Evolutionary conservation across 148 eudicot genomes (phyloP).

Genomic region (Camellia japonica): DNA sequence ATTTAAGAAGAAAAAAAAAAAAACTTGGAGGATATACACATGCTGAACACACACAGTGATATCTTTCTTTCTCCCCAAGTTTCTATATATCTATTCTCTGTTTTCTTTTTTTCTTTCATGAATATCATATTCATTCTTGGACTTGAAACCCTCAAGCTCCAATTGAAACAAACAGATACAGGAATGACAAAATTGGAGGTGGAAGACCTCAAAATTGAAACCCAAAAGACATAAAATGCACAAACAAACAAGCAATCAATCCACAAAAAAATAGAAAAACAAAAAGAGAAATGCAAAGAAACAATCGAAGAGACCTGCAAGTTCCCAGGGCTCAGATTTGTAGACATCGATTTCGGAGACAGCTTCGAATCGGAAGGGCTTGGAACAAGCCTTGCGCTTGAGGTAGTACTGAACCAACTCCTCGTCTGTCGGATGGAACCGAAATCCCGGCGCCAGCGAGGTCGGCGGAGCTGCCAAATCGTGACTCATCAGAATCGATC

Average conservation of each 20-base stretch:
- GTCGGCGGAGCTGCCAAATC: conserved; percentile 12
- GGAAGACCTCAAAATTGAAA: neutral
- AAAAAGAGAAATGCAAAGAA: neutral
- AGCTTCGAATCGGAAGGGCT: conserved; percentile 22
- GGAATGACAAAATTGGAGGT: neutral
- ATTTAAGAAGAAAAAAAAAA: neutral
- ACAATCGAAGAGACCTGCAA: conserved; percentile 16
- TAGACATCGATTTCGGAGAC: conserved; percentile 23
- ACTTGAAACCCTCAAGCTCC: neutral
- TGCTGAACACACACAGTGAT: neutral
- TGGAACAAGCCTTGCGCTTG: conserved; percentile 28
- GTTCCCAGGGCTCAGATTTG: conserved; percentile 39
- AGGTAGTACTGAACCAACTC: conserved; percentile 37
- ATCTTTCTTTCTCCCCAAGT: neutral
- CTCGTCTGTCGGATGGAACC: conserved; percentile 26
- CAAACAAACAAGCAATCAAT: neutral
- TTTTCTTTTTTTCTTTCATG: neutral
- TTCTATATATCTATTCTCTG: neutral
- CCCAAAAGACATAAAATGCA: neutral
- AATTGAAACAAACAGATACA: neutral
- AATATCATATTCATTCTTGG: neutral
- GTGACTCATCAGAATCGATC: conserved; percentile 9
- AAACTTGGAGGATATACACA: neutral
- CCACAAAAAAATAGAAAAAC: neutral
- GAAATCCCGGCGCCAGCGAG: conserved; percentile 23